Evolutionary conservation across 805 yeast genomes (phyloP), one percentile per base, ranked within the genome.

Genomic region (Monosporozyma unispora): DNA sequence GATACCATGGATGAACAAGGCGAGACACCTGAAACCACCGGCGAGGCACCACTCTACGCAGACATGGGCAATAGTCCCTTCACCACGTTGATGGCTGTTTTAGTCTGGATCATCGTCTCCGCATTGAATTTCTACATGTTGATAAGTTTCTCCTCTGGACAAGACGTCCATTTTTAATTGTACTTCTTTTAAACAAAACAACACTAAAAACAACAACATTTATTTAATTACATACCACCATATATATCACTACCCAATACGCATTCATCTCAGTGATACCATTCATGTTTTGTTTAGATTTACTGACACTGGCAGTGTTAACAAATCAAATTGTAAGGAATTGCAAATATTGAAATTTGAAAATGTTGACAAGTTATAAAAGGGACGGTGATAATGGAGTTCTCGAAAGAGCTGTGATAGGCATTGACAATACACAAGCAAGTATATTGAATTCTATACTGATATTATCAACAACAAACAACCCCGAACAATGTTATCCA

Each of bases 71-170:
- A 73, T 52, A 60, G 70, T 18, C 67, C 72, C 66, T 47, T 78
- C 12, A 75, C 81, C 42, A 78, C 80, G 1, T 50, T 72, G 0
- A 47, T 76, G 1, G 86, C 85, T 0, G 62, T 79, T 1, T 21
- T 72, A 0, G 76, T 89, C 4, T 89, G 96, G 93, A 53, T 78
- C 1, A 75, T 82, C 47, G 79, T 90, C 29, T 70, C 84, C 0
- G 74, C 74, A 14, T 71, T 88, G 57, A 90, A 90, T 62, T 74
- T 84, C 46, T 89, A 84, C 60, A 63, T 80, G 54, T 58, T 80
- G 44, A 67, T 75, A 18, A 72, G 77, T 50, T 70, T 79, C 38
- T 73, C 79, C 5, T 55, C 65, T 25, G 79, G 79, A 12, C 66
- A 73, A 54, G 74, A 70, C 38, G 70, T 70, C 10, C 66, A 65